These are phyloP conservation scores for Gentiana straminea DNA, from an alignment of 257 asterid species.

Conservation along the genomic window DNA sequence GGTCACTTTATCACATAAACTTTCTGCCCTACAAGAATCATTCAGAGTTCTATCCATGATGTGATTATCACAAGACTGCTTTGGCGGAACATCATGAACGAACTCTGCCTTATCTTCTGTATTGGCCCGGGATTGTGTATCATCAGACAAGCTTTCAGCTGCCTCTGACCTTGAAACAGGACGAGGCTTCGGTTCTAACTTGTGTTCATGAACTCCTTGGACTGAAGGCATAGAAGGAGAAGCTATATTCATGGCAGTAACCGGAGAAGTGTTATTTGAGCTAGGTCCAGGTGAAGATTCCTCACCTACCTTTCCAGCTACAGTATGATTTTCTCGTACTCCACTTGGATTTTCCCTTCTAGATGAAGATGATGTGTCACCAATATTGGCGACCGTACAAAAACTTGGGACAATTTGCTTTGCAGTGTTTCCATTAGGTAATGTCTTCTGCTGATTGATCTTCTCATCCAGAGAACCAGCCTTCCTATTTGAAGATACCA, in stretches of 20 bases:
- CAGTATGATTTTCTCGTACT: conserved; percentile 23
- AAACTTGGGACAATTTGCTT: conserved; percentile 30
- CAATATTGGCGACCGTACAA: conserved; percentile 16
- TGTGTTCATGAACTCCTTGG: conserved; percentile 18
- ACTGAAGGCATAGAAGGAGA: conserved; percentile 20
- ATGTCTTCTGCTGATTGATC: conserved; percentile 26
- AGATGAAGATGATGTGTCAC: conserved; percentile 28
- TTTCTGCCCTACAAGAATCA: conserved; percentile 24
- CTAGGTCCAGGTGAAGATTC: conserved; percentile 23
- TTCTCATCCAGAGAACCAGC: conserved; percentile 35
- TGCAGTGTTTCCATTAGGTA: conserved; percentile 35
- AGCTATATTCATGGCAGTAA: conserved; percentile 21
- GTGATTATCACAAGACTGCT: conserved; percentile 29
- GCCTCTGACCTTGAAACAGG: conserved; percentile 18
- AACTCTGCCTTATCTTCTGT: conserved; percentile 12
- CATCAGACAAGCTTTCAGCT: conserved; percentile 20
- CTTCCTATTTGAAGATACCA: conserved; percentile 35
- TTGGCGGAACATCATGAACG: conserved; percentile 18
- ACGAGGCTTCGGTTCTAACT: conserved; percentile 23
- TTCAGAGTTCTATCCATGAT: conserved; percentile 12
- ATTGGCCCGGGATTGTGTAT: conserved; percentile 17
- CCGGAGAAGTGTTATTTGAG: conserved; percentile 24
- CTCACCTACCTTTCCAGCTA: conserved; percentile 27
- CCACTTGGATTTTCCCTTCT: conserved; percentile 25
- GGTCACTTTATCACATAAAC: conserved; percentile 12